Conservation (phyloP, 78 protist genomes). For the Dictyostelium brefeldianum region DNA sequence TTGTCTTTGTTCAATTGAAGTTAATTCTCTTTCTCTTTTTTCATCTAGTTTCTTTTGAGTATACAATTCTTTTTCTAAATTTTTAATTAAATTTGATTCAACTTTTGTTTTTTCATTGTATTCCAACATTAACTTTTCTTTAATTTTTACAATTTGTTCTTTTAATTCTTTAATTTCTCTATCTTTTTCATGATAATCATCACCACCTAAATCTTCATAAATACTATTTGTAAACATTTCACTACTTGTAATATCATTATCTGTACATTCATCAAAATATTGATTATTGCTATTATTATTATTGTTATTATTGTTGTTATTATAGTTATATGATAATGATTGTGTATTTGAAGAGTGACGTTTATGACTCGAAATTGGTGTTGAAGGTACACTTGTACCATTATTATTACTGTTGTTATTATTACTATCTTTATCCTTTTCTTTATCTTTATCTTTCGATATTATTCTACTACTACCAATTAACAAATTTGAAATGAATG, state of each 20-base stretch:
- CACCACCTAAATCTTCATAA: neutral
- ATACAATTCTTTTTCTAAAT: constrained; percentile 24
- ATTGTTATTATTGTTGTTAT: neutral
- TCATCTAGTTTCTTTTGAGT: constrained; percentile 36
- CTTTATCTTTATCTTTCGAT: neutral
- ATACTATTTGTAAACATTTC: constrained; percentile 38
- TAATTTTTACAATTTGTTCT: constrained; percentile 31
- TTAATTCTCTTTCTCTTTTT: constrained; percentile 18
- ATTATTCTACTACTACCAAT: constrained; percentile 27
- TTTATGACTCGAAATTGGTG: constrained; percentile 13
- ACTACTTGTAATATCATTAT: neutral
- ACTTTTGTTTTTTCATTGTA: neutral
- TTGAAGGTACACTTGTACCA: neutral
- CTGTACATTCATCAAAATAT: neutral
- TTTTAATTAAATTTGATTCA: neutral
- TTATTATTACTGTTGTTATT: constrained; percentile 14
- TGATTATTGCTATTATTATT: neutral
- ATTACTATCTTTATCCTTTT: neutral
- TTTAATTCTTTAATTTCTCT: constrained; percentile 46
- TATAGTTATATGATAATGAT: neutral
- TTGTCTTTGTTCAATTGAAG: neutral
- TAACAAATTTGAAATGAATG: neutral
- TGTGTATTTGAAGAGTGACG: neutral
- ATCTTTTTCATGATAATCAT: neutral
- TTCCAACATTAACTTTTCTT: neutral